These are phyloP conservation scores for Radiomyces spectabilis DNA, from an alignment of 192 early-diverging fungal species.

Conservation along the genomic window DNA sequence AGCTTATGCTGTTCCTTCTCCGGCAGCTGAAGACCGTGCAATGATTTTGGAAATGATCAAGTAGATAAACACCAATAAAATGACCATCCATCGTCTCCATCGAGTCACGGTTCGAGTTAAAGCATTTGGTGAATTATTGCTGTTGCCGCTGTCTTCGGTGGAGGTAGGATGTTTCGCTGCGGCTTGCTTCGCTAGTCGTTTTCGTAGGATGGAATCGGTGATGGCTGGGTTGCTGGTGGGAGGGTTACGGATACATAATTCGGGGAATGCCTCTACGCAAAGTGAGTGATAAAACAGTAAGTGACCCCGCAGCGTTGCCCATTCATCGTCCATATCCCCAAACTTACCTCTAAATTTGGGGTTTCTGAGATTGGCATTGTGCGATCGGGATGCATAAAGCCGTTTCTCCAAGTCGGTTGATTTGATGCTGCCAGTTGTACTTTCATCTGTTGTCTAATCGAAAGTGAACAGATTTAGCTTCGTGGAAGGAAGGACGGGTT, in stretches of 20 bases:
- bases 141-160: neutral
- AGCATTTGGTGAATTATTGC: conserved; percentile 12
- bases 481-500: neutral
- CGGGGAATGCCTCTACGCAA: conserved; percentile 69
- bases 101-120: conserved; percentile 32
- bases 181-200: neutral
- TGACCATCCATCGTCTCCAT: conserved; percentile 49
- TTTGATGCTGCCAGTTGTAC: conserved; percentile 88
- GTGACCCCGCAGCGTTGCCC: neutral
- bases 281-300: neutral
- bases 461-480: neutral
- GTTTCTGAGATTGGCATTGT: conserved; percentile 71
- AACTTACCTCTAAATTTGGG: conserved; percentile 63
- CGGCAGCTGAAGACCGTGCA: conserved; percentile 20
- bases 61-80: conserved; percentile 50
- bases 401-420: conserved; percentile 74
- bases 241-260: conserved; percentile 64
- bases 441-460: conserved; percentile 69
- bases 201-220: conserved; percentile 2
- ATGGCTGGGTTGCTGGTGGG: conserved; percentile 14
- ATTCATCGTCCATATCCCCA: neutral
- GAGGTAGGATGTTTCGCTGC: neutral
- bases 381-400: conserved; percentile 68
- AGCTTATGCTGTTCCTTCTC: too few relatives aligned
- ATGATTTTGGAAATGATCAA: conserved; percentile 42